Evolutionary conservation across 805 yeast species (phyloP), one percentile per base, ranked within the genome.

Genomic region (Suhomyces kilbournensis): DNA sequence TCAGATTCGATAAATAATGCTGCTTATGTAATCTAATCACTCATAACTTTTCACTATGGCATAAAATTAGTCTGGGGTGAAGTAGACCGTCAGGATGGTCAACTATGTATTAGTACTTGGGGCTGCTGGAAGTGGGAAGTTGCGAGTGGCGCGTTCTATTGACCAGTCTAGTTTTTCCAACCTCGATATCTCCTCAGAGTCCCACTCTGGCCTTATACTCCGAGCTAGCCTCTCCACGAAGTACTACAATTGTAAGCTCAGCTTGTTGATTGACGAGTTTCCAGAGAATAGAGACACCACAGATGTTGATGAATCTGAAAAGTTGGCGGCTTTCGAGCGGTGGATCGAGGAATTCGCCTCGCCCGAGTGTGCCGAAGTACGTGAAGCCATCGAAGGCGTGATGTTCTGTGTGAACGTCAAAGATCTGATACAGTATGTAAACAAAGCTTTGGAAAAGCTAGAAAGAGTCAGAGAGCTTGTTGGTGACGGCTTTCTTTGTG

Each of bases 51-150:
- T 10, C 32, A 28, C 32, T 28, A 14, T 15, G 20, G 17, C 20
- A 15, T 35, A 22, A 35, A 10, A 26, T 26, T 4, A 22, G 25
- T 22, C 25, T 22, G 7, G 25, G 22, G 25, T 22, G 25, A 26
- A 26, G 10, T 26, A n/a, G 17, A 32, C 35, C 7, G 28, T 26
- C 22, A 20, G 5, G 47, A 57, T 58, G 54, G 25, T 55, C 4
- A 78, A 77, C 58, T 76, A 77, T 53, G 71, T 80, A 17, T 63
- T 80, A 50, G 57, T 80, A 4, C 60, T 78, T 14, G 84, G 85
- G 1, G 64, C 76, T 1, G 76, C 79, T 0, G 54, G 64, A 14
- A 62, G 74, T 1, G 79, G 79, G 4, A 79, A 80, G 52, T 45
- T 75, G 54, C 59, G 68, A 35, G 54, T 60, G 6, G 68, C 64